Conservation (phyloP, 371 early-diverging fungal genomes). For the Haplosporangium sp. region DNA sequence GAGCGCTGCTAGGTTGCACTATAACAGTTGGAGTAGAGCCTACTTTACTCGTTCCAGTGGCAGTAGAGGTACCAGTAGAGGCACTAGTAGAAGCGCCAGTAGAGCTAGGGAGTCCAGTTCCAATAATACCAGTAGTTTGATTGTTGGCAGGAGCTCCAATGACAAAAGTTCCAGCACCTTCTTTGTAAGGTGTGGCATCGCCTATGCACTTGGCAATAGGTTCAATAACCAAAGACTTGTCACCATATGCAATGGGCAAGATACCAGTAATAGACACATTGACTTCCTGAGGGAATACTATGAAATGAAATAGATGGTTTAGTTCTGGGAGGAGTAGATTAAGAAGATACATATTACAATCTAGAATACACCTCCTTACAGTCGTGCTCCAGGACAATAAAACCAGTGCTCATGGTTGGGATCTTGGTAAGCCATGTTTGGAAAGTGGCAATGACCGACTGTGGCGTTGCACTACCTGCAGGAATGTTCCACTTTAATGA, state of each 20-base stretch:
- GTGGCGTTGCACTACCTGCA: constrained; percentile 22
- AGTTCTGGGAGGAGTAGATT: background rate
- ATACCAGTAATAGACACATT: constrained; percentile 32
- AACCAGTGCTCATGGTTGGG: constrained; percentile 33
- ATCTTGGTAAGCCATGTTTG: constrained; percentile 30
- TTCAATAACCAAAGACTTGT: constrained; percentile 27
- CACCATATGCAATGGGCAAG: constrained; percentile 27
- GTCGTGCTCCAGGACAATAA: constrained; percentile 41
- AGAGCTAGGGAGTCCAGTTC: background rate
- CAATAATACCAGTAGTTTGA: background rate
- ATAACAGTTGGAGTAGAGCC: background rate
- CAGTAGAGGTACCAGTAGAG: background rate
- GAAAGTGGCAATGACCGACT: constrained; percentile 37
- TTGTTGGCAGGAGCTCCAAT: background rate
- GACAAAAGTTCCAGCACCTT: constrained; percentile 31
- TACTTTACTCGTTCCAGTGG: background rate
- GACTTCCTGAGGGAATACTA: constrained; percentile 47
- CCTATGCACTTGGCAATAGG: constrained; percentile 47
- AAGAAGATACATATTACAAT: background rate
- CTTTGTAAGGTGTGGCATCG: constrained; percentile 49
- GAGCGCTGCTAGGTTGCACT: background rate
- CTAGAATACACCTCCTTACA: constrained; percentile 3
- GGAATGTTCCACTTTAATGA: constrained; percentile 38
- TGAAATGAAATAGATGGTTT: background rate
- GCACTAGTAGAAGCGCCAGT: background rate